phyloP scores from a whole-genome alignment of 805 yeast genomes.

The Kuraishia ogatae region DNA sequence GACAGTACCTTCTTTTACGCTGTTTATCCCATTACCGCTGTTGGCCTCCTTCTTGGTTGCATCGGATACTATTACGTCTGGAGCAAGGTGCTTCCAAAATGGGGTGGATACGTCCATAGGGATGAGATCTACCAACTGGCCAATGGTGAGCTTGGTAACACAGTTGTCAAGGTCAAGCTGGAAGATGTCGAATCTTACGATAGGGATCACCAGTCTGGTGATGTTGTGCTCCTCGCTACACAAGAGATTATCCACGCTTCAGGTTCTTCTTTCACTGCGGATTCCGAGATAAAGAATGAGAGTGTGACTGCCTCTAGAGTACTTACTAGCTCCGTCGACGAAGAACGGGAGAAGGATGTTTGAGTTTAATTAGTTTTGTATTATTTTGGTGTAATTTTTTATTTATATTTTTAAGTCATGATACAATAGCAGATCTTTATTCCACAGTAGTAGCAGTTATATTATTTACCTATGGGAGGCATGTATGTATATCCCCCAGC shows the following conservation, averaged over 20 bases:
- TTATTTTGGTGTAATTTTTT: neutral
- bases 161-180: slow-evolving; percentile 25
- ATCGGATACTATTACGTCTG: slow-evolving; percentile 26
- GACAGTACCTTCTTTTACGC: slow-evolving; percentile 35
- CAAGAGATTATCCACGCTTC: neutral
- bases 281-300: neutral
- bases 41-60: slow-evolving; percentile 26
- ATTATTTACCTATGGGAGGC: no score
- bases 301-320: neutral
- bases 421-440: no score
- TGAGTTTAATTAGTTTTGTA: neutral
- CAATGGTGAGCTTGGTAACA: slow-evolving; percentile 31
- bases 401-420: no score
- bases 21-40: slow-evolving; percentile 29
- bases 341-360: neutral
- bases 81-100: slow-evolving; percentile 25
- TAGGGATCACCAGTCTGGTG: neutral
- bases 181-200: slow-evolving; percentile 26
- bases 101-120: slow-evolving; percentile 25
- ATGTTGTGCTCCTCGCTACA: neutral
- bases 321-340: neutral
- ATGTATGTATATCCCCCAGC: no score
- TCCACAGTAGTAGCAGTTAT: no score
- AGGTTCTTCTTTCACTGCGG: neutral
- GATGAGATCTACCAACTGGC: slow-evolving; percentile 19